Evolutionary conservation across 139 green algal genomes (phyloP), one percentile per base, ranked within the genome.

Genomic region (Yamagishiella unicocca): DNA sequence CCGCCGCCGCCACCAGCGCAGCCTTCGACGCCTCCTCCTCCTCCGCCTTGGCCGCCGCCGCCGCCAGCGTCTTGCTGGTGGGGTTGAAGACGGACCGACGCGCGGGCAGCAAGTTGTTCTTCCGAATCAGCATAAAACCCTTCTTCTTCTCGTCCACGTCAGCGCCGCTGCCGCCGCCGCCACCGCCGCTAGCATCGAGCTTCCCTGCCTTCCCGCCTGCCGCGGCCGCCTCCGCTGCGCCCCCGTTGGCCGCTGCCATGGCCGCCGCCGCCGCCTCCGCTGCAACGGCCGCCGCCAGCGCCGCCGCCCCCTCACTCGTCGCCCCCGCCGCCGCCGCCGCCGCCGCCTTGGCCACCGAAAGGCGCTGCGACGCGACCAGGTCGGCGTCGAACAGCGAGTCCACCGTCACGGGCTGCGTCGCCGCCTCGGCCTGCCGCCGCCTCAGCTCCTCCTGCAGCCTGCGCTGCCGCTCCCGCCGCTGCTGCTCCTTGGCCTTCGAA

Each of bases 41-140:
- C 64, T 50, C 43, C 55, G 80, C 80, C 80, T 77, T 86, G 43
- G 80, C 80, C 6, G 64, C 80, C 64, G 80, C 80, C 31, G 80
- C 80, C 40, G 80, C 80, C 50, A n/a, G 29, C 0, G 38, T 82
- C 55, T 83, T 86, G 24, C 50, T 75, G 46, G 76, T 62, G 7
- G 83, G 88, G 31, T 73, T 82, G 82, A 89, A 91, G 22, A 89
- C 73, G 9, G 88, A 67, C 21, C 82, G 67, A 8, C 83, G 76
- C 25, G 74, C 73, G 0, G 83, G 83, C 82, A 89, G n/a, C 76
- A 91, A 37, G 54, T 80, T 84, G 42, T 89, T 91, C 54, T 83
- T 86, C 10, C 55, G 43, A 37, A 91, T 89, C 2, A 91, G 40
- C 42, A 89, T 64, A 29, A 89, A 81, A 25, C 68, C 68, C 17